phyloP scores from a whole-genome alignment of 768 basidiomycete species.

The Lanmaoa rubissima region DNA sequence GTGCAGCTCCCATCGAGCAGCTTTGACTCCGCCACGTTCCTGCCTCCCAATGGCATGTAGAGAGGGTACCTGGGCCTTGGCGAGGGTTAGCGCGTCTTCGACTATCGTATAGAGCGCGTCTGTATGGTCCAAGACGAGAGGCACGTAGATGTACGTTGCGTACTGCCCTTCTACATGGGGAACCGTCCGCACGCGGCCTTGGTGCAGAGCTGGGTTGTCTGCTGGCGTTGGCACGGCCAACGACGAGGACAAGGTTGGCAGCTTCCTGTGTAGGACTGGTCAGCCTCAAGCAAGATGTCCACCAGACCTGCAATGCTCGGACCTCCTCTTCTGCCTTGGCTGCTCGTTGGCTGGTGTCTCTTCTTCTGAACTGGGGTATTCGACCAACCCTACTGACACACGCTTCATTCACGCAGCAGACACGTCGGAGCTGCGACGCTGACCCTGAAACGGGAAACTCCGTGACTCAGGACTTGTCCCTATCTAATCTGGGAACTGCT shows the following conservation, averaged over 20 bases:
- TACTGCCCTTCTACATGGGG: conserved; percentile 90
- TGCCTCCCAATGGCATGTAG: conserved; percentile 44
- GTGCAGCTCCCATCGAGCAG: conserved; percentile 54
- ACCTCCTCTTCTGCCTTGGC: conserved; percentile 44
- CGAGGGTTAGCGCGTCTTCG: conserved; percentile 41
- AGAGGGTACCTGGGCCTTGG: conserved; percentile 45
- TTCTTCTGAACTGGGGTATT: conserved; percentile 53
- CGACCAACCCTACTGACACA: conserved; percentile 36
- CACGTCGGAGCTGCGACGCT: background rate
- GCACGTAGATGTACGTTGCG: conserved; percentile 74
- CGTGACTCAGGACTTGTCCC: background rate
- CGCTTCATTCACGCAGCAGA: conserved; percentile 23
- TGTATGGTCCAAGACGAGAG: conserved; percentile 45
- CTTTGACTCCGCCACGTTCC: background rate
- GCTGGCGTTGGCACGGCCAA: conserved; percentile 48
- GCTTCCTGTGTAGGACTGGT: conserved; percentile 43
- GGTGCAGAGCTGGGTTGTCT: conserved; percentile 78
- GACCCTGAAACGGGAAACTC: conserved; percentile 11
- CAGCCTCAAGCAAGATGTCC: background rate
- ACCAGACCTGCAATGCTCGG: background rate
- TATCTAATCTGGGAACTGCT: conserved; percentile 4
- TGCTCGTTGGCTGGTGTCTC: conserved; percentile 15
- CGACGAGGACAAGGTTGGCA: conserved; percentile 56
- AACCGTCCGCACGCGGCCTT: conserved; percentile 71
- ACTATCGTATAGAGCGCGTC: conserved; percentile 48